phyloP scores from a whole-genome alignment of 768 basidiomycete genomes.

The Lactarius deliciosus region DNA sequence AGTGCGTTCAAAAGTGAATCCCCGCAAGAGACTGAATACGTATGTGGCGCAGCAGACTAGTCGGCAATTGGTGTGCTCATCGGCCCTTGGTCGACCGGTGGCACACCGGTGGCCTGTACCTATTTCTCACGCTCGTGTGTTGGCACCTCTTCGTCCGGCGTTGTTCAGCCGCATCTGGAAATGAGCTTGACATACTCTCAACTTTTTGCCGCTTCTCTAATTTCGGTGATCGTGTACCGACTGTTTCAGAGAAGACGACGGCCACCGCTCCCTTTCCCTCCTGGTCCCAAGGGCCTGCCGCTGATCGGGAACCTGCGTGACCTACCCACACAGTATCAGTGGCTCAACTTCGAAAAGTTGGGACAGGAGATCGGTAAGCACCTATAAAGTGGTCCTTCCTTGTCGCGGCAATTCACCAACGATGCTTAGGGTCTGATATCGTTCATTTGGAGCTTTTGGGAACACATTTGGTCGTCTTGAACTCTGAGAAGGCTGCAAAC shows the following conservation, averaged over 20 bases:
- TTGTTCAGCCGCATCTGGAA: background rate
- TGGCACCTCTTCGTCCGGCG: background rate
- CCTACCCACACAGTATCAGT: conserved; percentile 28
- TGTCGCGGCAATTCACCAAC: background rate
- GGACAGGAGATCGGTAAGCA: conserved; percentile 29
- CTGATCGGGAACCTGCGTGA: conserved; percentile 31
- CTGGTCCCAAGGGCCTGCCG: conserved; percentile 30
- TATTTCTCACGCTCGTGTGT: background rate
- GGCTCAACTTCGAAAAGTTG: conserved; percentile 28
- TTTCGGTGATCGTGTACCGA: conserved; percentile 5
- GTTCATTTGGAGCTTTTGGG: conserved; percentile 33
- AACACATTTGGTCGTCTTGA: conserved; percentile 33
- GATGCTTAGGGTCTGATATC: conserved; percentile 31
- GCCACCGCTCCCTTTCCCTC: conserved; percentile 20
- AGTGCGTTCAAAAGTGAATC: background rate
- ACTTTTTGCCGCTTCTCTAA: conserved; percentile 1
- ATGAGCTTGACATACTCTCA: conserved; percentile 3
- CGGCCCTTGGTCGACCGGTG: background rate
- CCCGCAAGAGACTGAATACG: background rate
- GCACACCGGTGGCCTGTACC: background rate
- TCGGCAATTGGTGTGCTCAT: background rate
- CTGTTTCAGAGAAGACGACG: conserved; percentile 5
- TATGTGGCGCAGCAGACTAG: background rate
- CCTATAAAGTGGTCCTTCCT: too few species aligned
- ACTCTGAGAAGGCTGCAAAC: conserved; percentile 34